Percentiles rank a stretch among this genome's conserved stretches.
These are phyloP conservation scores for Lipomyces mesembrius DNA, from an alignment of 805 yeast species.

Conservation along the genomic window DNA sequence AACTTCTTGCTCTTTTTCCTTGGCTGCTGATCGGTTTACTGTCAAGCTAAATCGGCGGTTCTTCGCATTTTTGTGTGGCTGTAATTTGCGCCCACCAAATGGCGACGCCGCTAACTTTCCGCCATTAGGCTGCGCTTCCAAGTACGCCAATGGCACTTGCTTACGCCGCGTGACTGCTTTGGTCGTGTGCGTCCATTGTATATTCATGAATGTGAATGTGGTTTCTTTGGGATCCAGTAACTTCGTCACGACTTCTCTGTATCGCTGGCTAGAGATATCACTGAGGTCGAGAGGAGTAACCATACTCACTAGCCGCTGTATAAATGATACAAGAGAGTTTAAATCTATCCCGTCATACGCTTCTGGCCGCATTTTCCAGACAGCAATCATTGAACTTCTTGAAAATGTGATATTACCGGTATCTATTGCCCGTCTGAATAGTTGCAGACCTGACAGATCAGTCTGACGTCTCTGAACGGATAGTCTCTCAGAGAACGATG, in stretches of 20 bases:
- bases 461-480: constrained; percentile 3
- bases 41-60: not conserved
- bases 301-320: constrained; percentile 2
- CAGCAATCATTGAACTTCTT: not conserved
- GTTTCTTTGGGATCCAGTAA: not conserved
- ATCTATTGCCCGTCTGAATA: not conserved
- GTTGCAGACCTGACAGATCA: not conserved
- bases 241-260: constrained; percentile 1
- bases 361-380: constrained; percentile 6
- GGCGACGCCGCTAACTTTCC: not conserved
- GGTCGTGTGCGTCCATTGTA: constrained; percentile 1
- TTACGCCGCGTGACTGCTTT: not conserved
- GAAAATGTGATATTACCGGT: not conserved
- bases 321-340: not conserved
- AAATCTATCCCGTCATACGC: not conserved
- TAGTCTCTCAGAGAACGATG: not conserved
- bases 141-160: not conserved
- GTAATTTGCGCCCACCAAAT: not conserved
- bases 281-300: constrained; percentile 3
- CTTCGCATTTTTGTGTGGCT: not conserved
- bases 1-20: not conserved
- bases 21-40: not conserved
- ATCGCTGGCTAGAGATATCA: not conserved
- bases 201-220: constrained; percentile 6
- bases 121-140: not conserved